Base-by-base conservation (phyloP, 2,329 filamentous ascomycete genomes). In the Tolypocladium ovalisporum region DNA sequence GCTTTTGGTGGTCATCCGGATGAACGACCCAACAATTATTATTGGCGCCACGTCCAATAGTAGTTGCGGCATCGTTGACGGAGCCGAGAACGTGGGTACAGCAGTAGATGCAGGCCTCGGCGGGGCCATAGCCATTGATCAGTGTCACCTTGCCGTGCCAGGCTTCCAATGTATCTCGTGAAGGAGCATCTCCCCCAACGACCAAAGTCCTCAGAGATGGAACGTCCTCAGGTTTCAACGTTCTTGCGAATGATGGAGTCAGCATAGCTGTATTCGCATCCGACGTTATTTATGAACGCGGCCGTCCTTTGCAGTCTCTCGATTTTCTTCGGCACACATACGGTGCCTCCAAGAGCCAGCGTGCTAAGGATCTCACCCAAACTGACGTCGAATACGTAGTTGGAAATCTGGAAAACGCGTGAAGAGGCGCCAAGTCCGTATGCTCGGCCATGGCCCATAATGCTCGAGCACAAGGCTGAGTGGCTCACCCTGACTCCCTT, bases 401-500 rank as follows among this genome's bases (percentile, higher is more conserved):
- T 74, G 5, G 76, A 76, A 57, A 79, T 79, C 56, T 80, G 77
- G 47, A 83, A 59, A 5, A 83, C 76, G 3, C 85, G 75, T 8
- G 81, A 80, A 1, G 65, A 67, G 9, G 64, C 66, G 40, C 70
- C 73, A 56, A 81, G 79, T 1, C 73, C 68, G 8, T 82, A 69
- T 0, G 73, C 71, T 3, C 73, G 70, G 0, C 74, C 78, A 62
- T 83, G 77, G 0, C 74, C 74, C 2, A 76, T 59, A 24, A 78
- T 75, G 3, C 76, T 75, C 0, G 80, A 80, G 1, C 79, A 78
- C 12, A 85, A 73, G 2, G 80, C 75, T 0, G 69, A 70, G 63
- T 88, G 85, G 42, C 67, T 61, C 10, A 68, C 56, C 3, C 67
- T 42, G 9, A 63, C 61, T 7, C 65, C 67, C 22, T 69, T 69